Base-by-base conservation (phyloP, 1,284 basidiomycete species). In the Cutaneotrichosporon cutaneum region DNA sequence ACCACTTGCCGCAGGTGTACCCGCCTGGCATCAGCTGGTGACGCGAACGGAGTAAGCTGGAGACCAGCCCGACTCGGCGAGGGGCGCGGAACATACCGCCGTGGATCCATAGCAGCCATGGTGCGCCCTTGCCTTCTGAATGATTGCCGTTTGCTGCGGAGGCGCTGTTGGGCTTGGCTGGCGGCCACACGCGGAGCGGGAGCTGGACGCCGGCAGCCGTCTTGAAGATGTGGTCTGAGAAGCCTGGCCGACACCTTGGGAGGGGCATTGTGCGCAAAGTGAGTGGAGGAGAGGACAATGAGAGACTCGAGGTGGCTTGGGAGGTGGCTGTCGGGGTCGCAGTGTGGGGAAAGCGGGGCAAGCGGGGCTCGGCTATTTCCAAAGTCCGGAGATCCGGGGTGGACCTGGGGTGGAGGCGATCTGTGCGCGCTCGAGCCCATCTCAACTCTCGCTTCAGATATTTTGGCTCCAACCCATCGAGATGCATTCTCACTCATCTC, bases 171-270 rank as follows among this genome's bases (percentile, higher is more conserved):
- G 33, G 22, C 21, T 27, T 44, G 1, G 36, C 39, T 16, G 71
- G 63, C 2, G 72, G 68, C 68, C 72, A 74, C 16, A 73, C 56
- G 10, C 74, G 60, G 16, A 73, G 53, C 4, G 72, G 69, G 1
- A 76, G 50, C 53, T 61, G 44, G 5, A 74, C 69, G 10, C 70
- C 72, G 26, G 70, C 60, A 10, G 54, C 59, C 8, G 58, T 65
- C 54, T 66, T 69, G 62, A 64, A 72, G 50, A 70, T 58, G 54
- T 73, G 67, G 59, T 76, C 74, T 2, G 54, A 63, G 64, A 70
- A 73, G n/a, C 63, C 63, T 2, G 63, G 60, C 14, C 44, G 21
- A 35, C 56, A 58, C 30, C 47, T 32, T 9, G 56, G 56, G 3
- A 58, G 56, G 22, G 56, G 56, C 52, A 54, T 54, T 33, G 27